phyloP scores from a whole-genome alignment of 1,284 basidiomycete species.

The Fomes fomentarius region DNA sequence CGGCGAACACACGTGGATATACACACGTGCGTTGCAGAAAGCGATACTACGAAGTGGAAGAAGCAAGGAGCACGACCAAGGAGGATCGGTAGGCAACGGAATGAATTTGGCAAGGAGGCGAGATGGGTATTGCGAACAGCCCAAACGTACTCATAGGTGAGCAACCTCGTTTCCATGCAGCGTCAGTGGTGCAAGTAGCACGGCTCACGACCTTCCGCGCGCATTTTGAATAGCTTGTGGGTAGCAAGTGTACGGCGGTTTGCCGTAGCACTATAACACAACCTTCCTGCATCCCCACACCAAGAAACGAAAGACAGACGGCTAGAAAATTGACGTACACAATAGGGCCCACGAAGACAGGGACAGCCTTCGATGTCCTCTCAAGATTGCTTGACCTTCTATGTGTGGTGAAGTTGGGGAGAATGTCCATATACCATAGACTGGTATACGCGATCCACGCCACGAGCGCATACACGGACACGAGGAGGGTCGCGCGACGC shows the following conservation, averaged over 20 bases:
- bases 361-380: constrained; percentile 51
- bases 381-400: constrained; percentile 44
- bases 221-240: too few species aligned
- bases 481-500: constrained; percentile 77
- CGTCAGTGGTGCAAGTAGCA: too few species aligned
- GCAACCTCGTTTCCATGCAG: too few species aligned
- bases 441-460: constrained; percentile 82
- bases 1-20: background rate
- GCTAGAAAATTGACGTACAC: constrained; percentile 57
- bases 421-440: constrained; percentile 77
- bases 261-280: background rate
- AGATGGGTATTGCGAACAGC: too few species aligned
- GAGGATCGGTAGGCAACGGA: too few species aligned
- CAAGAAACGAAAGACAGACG: constrained; percentile 4
- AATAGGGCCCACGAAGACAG: constrained; percentile 76
- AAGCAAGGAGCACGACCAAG: too few species aligned
- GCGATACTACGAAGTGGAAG: too few species aligned
- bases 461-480: constrained; percentile 83
- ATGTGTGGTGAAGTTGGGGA: constrained; percentile 49
- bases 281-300: background rate
- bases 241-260: too few species aligned
- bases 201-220: too few species aligned
- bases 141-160: too few species aligned
- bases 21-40: too few species aligned
- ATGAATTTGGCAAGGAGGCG: too few species aligned